phyloP scores from a whole-genome alignment of 805 yeast species.

The Metschnikowia drakensbergensis region DNA sequence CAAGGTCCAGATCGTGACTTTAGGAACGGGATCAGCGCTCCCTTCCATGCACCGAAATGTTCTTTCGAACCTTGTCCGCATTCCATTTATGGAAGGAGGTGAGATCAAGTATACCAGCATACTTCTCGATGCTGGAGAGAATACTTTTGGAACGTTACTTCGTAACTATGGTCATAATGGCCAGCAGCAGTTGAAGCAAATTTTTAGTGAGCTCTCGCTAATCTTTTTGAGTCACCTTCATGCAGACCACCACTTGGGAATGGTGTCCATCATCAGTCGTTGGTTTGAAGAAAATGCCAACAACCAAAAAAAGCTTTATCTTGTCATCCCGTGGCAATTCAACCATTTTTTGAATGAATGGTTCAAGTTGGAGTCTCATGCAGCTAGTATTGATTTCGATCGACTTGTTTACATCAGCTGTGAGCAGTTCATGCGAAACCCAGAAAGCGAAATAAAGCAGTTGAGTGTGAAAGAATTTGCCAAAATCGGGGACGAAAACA shows the following conservation, averaged over 20 bases:
- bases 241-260: constrained; percentile 95
- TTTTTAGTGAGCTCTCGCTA: constrained; percentile 59
- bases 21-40: constrained; percentile 92
- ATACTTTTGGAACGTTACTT: constrained; percentile 68
- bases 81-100: constrained; percentile 46
- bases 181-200: constrained; percentile 26
- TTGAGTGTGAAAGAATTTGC: constrained; percentile 31
- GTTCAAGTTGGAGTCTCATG: constrained; percentile 44
- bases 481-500: constrained; percentile 25
- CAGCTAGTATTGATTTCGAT: constrained; percentile 28
- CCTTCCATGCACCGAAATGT: constrained; percentile 88
- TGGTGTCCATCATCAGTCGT: constrained; percentile 59
- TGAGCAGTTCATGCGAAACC: constrained; percentile 47
- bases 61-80: constrained; percentile 67
- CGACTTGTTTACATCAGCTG: constrained; percentile 54
- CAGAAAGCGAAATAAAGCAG: constrained; percentile 28
- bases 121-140: constrained; percentile 93
- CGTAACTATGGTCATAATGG: constrained; percentile 56
- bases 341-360: constrained; percentile 67
- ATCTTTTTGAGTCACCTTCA: constrained; percentile 85
- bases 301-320: constrained; percentile 39
- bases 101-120: constrained; percentile 40
- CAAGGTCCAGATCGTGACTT: constrained; percentile 64
- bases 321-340: constrained; percentile 76
- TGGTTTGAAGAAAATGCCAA: constrained; percentile 52